A percentile compares a stretch with the other conserved stretches of the same genome.
Conservation (phyloP, 768 basidiomycete genomes). For the Leucocoprinus leucothites region DNA sequence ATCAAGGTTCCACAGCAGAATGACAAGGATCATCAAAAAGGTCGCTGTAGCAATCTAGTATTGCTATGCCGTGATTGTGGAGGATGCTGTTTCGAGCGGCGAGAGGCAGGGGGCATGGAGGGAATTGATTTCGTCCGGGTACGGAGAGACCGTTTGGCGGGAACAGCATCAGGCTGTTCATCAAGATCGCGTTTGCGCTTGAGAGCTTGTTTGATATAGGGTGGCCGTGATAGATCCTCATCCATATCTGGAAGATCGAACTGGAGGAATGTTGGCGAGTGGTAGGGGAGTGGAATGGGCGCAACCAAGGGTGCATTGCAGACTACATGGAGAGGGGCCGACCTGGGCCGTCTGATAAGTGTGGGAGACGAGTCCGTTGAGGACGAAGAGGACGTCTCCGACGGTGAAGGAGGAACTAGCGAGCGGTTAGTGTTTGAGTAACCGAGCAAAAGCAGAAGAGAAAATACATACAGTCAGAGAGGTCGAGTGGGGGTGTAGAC, state of each 20-base stretch:
- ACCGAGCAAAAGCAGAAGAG: no score
- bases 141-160: conserved; percentile 33
- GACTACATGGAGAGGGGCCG: conserved; percentile 39
- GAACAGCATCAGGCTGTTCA: conserved; percentile 15
- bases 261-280: conserved; percentile 66
- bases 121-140: conserved; percentile 1
- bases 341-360: conserved; percentile 22
- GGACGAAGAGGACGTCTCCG: conserved; percentile 30
- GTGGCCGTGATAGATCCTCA: conserved; percentile 68
- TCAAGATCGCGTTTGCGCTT: conserved; percentile 36
- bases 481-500: conserved; percentile 6
- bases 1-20: conserved; percentile 6
- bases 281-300: conserved; percentile 66
- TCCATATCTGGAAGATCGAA: conserved; percentile 66
- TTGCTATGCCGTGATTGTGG: conserved; percentile 7
- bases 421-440: no score
- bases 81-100: conserved; percentile 6
- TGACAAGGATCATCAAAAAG: conserved; percentile 11
- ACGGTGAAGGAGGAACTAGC: conserved; percentile 43
- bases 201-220: conserved; percentile 38
- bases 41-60: conserved; percentile 8
- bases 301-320: conserved; percentile 69
- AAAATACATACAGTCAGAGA: conserved; percentile 15
- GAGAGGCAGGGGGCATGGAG: background rate
- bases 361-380: conserved; percentile 16